phyloP scores from a whole-genome alignment of 371 early-diverging fungal species.

The Rhizomucor pusillus region DNA sequence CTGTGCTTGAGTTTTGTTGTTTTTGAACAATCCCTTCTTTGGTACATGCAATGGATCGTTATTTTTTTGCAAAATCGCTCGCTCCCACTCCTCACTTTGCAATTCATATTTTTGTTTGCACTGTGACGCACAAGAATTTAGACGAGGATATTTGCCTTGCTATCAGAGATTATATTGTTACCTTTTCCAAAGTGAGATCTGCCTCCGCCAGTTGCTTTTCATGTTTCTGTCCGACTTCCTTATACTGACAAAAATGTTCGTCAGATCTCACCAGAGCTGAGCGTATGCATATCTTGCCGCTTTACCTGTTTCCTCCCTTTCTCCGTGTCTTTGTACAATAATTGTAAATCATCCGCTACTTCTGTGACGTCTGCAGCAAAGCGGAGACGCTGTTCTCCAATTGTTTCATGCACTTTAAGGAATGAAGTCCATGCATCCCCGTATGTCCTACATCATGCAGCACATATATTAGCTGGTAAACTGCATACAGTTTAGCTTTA shows the following conservation, averaged over 20 bases:
- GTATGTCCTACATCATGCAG: slow-evolving; percentile 29
- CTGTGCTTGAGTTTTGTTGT: slow-evolving; percentile 52
- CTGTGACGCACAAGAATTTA: slow-evolving; percentile 20
- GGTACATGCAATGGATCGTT: slow-evolving; percentile 46
- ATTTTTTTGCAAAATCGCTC: slow-evolving; percentile 65
- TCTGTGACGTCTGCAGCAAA: slow-evolving; percentile 61
- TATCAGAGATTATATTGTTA: slow-evolving; percentile 11
- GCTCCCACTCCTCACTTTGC: slow-evolving; percentile 79
- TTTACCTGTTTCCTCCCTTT: slow-evolving; percentile 76
- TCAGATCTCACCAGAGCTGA: slow-evolving; percentile 1
- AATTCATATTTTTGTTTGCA: slow-evolving; percentile 72
- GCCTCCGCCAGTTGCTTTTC: slow-evolving; percentile 69
- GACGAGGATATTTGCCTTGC: not conserved
- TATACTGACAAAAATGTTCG: slow-evolving; percentile 45
- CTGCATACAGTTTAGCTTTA: not conserved
- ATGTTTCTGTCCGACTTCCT: slow-evolving; percentile 72
- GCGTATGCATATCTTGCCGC: not conserved
- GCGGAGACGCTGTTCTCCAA: slow-evolving; percentile 70
- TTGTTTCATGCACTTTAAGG: slow-evolving; percentile 69
- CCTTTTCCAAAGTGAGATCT: slow-evolving; percentile 74
- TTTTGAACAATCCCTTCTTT: slow-evolving; percentile 57
- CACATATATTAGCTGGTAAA: not conserved
- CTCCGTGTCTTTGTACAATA: slow-evolving; percentile 74
- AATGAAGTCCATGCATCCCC: slow-evolving; percentile 63
- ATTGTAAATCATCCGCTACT: slow-evolving; percentile 68